phyloP scores from a whole-genome alignment of 495 filamentous ascomycete species.

The Penicillium riverlandense region DNA sequence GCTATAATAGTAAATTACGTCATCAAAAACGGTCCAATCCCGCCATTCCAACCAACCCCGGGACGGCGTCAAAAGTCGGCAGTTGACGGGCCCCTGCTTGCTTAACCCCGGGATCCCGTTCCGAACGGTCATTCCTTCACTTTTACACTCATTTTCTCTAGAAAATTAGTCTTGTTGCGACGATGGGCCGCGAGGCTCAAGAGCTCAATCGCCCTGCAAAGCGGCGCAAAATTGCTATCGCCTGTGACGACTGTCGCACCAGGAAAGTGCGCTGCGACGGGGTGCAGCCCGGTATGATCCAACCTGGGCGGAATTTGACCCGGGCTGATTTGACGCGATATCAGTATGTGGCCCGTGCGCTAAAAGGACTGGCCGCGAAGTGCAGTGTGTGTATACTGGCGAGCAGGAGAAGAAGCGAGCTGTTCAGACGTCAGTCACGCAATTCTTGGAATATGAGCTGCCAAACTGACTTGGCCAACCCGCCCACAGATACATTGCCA shows the following conservation, averaged over 20 bases:
- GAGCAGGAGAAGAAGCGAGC: slow-evolving; percentile 28
- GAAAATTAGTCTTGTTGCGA: too few relatives aligned
- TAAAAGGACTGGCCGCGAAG: slow-evolving; percentile 11
- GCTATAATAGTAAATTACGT: too few relatives aligned
- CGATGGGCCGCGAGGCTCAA: too few relatives aligned
- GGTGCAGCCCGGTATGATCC: slow-evolving; percentile 25
- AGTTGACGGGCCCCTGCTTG: too few relatives aligned
- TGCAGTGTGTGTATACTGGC: slow-evolving; percentile 23
- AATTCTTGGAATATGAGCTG: background rate
- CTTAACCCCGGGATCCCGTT: too few relatives aligned
- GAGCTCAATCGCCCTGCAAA: slow-evolving; percentile 4
- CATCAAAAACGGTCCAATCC: too few relatives aligned
- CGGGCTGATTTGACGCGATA: slow-evolving; percentile 1
- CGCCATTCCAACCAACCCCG: too few relatives aligned
- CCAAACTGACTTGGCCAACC: background rate
- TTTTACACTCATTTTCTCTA: too few relatives aligned
- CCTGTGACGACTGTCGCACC: slow-evolving; percentile 31
- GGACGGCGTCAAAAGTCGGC: too few relatives aligned
- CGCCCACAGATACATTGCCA: slow-evolving; percentile 17
- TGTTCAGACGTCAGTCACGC: slow-evolving; percentile 12
- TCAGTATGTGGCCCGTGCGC: slow-evolving; percentile 32
- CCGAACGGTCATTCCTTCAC: too few relatives aligned
- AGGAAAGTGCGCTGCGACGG: slow-evolving; percentile 34
- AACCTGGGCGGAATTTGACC: slow-evolving; percentile 8
- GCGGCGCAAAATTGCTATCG: slow-evolving; percentile 29